Conservation (phyloP, 257 asterid genomes). For the Nicotiana undulata region DNA sequence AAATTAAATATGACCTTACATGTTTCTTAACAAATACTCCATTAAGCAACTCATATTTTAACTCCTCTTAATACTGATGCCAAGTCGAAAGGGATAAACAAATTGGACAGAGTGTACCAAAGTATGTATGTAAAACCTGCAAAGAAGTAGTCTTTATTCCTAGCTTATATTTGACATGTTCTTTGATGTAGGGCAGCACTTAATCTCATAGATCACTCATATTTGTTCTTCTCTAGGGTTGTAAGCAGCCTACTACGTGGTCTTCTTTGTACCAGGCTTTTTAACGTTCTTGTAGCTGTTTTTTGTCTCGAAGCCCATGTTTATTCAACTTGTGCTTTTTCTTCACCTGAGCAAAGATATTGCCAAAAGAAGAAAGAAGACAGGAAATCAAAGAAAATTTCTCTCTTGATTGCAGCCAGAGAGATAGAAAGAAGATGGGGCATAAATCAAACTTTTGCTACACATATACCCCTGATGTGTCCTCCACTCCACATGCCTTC, state of each 20-base stretch:
- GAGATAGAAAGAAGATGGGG: background rate
- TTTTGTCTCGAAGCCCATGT: background rate
- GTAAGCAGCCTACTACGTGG: background rate
- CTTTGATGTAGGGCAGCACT: background rate
- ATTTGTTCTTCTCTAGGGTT: background rate
- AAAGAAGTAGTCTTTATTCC: background rate
- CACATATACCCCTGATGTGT: background rate
- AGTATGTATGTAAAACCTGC: background rate
- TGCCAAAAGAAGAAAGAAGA: background rate
- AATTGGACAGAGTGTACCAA: background rate
- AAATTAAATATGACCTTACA: background rate
- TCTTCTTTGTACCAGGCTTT: background rate
- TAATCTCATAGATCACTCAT: background rate
- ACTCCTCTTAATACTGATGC: background rate
- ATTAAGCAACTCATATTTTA: background rate
- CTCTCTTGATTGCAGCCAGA: background rate
- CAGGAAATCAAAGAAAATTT: background rate
- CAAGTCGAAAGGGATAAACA: background rate
- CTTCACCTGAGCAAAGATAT: background rate
- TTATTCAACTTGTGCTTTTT: background rate
- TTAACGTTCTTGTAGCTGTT: background rate
- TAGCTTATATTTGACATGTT: background rate
- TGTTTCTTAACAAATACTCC: background rate
- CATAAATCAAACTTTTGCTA: background rate
- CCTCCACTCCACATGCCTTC: conserved; percentile 4